Evolutionary conservation across 208 protist genomes (phyloP).

Genomic region (Tetramitus jugosus): DNA sequence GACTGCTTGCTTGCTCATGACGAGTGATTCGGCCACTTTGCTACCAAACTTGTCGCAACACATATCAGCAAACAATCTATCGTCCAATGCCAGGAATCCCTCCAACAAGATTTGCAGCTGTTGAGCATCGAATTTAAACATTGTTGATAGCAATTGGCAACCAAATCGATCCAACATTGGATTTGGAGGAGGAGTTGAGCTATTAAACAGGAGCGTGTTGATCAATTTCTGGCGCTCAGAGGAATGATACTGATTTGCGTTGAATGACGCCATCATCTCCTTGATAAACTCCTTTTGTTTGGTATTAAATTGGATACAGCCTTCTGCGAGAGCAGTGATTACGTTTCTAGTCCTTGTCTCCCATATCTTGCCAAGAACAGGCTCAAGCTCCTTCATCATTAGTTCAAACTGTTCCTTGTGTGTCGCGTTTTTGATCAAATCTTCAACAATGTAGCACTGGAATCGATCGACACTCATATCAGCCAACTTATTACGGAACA

Average conservation of each 20-base stretch:
- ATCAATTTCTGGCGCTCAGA: not conserved
- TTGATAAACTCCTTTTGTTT: not conserved
- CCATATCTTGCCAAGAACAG: not conserved
- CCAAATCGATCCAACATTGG: not conserved
- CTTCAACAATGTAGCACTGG: not conserved
- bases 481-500: not conserved
- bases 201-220: not conserved
- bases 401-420: not conserved
- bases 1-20: not conserved
- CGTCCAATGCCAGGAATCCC: not conserved
- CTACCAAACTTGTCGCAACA: not conserved
- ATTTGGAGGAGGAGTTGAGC: too few relatives aligned
- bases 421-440: not conserved
- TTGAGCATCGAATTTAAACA: not conserved
- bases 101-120: not conserved
- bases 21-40: not conserved
- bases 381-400: not conserved
- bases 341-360: not conserved
- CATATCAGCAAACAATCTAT: not conserved
- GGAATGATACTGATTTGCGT: not conserved
- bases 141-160: not conserved
- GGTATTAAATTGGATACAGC: not conserved
- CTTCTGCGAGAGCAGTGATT: not conserved
- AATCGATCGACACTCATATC: not conserved
- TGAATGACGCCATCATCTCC: not conserved